Evolutionary conservation across 495 filamentous ascomycete genomes (phyloP).

Genomic region (Trichoderma asperelloides): DNA sequence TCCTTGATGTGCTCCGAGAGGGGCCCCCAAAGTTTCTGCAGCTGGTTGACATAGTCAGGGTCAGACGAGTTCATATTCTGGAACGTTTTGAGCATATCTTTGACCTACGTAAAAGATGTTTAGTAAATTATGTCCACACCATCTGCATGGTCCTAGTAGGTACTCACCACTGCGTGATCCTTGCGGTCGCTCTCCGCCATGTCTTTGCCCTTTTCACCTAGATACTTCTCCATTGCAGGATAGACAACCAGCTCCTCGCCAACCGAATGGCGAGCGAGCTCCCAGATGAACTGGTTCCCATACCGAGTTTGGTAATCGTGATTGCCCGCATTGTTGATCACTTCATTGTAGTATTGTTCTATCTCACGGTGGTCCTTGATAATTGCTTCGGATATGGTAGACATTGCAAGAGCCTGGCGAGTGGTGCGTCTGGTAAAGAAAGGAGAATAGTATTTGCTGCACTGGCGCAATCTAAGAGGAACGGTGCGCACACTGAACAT

Average conservation of each 20-base stretch:
- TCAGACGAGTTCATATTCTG: slow-evolving; percentile 43
- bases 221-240: slow-evolving; percentile 53
- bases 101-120: slow-evolving; percentile 39
- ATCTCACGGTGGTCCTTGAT: slow-evolving; percentile 56
- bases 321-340: slow-evolving; percentile 39
- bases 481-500: not conserved
- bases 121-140: not conserved
- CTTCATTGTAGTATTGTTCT: slow-evolving; percentile 45
- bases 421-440: not conserved
- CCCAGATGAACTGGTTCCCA: slow-evolving; percentile 65
- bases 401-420: not conserved
- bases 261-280: slow-evolving; percentile 56
- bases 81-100: slow-evolving; percentile 51
- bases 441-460: not conserved
- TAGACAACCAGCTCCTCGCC: slow-evolving; percentile 64
- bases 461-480: not conserved
- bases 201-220: slow-evolving; percentile 32
- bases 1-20: slow-evolving; percentile 51
- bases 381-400: slow-evolving; percentile 34
- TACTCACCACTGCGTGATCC: slow-evolving; percentile 46
- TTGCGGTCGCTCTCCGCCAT: slow-evolving; percentile 52
- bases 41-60: slow-evolving; percentile 39
- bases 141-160: not conserved
- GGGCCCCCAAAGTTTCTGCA: slow-evolving; percentile 43
- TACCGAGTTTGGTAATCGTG: slow-evolving; percentile 41